Conservation (phyloP, 2,329 filamentous ascomycete species). For the Lecanicillium sp. region DNA sequence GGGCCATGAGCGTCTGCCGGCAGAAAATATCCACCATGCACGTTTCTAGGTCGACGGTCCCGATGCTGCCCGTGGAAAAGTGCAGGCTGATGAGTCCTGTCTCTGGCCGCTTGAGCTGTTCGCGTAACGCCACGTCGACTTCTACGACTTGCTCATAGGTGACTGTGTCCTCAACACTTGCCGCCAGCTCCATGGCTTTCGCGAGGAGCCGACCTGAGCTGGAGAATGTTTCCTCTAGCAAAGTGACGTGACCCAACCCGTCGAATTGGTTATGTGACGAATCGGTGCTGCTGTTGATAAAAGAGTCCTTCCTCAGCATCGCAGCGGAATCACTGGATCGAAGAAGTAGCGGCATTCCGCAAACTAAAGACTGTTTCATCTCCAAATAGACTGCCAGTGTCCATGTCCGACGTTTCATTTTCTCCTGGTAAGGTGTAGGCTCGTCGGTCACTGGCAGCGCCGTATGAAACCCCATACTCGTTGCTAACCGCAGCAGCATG, state of each 20-base stretch:
- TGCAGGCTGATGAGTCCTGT: slow-evolving; percentile 3
- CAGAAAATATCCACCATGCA: slow-evolving; percentile 14
- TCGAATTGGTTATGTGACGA: background rate
- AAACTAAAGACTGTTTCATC: slow-evolving; percentile 12
- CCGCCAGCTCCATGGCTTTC: slow-evolving; percentile 5
- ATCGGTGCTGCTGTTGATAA: background rate
- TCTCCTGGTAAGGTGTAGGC: background rate
- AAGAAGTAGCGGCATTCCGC: slow-evolving; percentile 12
- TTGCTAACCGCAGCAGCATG: slow-evolving; percentile 6
- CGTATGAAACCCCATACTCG: slow-evolving; percentile 6
- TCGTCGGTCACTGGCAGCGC: background rate
- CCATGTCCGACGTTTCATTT: slow-evolving; percentile 7
- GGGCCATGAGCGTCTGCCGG: slow-evolving; percentile 12
- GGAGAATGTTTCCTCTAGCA: slow-evolving; percentile 7
- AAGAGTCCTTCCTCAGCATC: background rate
- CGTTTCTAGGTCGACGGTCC: slow-evolving; percentile 5
- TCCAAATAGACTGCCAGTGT: slow-evolving; percentile 11
- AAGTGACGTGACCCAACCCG: background rate
- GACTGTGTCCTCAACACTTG: background rate
- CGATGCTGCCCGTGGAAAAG: slow-evolving; percentile 5
- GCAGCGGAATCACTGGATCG: slow-evolving; percentile 2
- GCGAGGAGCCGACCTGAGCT: background rate
- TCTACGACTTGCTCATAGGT: slow-evolving; percentile 9
- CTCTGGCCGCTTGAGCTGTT: slow-evolving; percentile 7
- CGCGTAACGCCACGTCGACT: slow-evolving; percentile 8